Evolutionary conservation across 805 yeast genomes (phyloP).

Genomic region (Metahyphopichia silvanorum): DNA sequence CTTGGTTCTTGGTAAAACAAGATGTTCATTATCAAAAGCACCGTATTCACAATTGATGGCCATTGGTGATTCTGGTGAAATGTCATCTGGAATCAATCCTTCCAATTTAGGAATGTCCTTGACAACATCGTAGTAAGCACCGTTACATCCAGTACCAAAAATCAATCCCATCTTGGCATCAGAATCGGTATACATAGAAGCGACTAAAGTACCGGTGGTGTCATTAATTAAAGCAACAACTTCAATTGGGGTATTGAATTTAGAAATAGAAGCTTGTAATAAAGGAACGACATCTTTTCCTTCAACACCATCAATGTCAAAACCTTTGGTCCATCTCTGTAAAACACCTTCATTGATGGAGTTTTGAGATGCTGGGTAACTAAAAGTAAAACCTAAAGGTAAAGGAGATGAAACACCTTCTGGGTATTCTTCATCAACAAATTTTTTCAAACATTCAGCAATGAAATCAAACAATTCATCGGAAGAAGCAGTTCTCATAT

Average conservation of each 20-base stretch:
- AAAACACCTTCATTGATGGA: conserved; percentile 83
- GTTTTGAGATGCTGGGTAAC: conserved; percentile 82
- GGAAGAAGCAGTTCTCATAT: conserved; percentile 72
- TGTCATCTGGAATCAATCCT: conserved; percentile 64
- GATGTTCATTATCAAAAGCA: conserved; percentile 90
- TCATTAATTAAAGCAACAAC: conserved; percentile 94
- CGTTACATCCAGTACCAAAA: conserved; percentile 97
- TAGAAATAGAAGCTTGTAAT: conserved; percentile 73
- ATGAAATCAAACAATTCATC: conserved; percentile 84
- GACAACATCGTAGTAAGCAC: conserved; percentile 85
- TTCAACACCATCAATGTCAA: conserved; percentile 89
- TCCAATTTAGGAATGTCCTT: conserved; percentile 75
- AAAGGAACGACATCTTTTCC: conserved; percentile 92
- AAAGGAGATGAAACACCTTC: conserved; percentile 58
- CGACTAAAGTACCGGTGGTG: conserved; percentile 95
- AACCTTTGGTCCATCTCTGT: conserved; percentile 98
- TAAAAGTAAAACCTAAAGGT: conserved; percentile 93
- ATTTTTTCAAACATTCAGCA: conserved; percentile 73
- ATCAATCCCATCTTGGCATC: conserved; percentile 91
- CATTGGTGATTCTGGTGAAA: conserved; percentile 67
- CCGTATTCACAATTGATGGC: conserved; percentile 99
- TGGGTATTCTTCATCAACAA: conserved; percentile 66
- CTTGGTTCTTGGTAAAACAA: conserved; percentile 81
- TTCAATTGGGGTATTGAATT: conserved; percentile 66
- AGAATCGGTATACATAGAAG: conserved; percentile 88